Conservation (phyloP, 2,329 filamentous ascomycete species). For the Trichoderma gracile region DNA sequence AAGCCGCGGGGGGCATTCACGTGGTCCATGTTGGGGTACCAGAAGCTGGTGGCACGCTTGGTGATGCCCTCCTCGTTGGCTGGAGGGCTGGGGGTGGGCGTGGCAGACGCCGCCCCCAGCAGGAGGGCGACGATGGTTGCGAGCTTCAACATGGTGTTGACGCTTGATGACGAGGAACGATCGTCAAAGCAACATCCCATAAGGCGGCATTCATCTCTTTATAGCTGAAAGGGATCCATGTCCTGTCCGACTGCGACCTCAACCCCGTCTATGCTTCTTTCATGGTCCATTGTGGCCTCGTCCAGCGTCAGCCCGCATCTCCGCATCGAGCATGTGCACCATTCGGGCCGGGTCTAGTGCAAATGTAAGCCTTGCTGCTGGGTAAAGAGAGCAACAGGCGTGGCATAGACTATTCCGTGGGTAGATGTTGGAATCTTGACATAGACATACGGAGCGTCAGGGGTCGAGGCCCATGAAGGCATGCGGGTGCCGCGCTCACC, state of each 20-base stretch:
- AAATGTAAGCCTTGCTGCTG: not conserved
- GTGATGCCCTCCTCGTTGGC: constrained; percentile 23
- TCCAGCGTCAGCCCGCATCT: not conserved
- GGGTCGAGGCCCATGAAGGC: not conserved
- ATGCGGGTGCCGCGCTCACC: not conserved
- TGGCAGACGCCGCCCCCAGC: constrained; percentile 29
- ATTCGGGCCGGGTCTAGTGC: constrained; percentile 16
- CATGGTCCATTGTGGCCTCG: not conserved
- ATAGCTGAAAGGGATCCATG: not conserved
- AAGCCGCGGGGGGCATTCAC: constrained; percentile 40
- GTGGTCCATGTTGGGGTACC: constrained; percentile 48
- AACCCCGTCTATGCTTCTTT: not conserved
- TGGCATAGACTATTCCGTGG: not conserved
- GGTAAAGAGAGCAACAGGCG: not conserved
- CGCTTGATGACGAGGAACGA: constrained; percentile 11
- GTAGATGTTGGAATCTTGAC: not conserved
- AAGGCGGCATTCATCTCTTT: not conserved
- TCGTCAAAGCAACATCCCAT: not conserved
- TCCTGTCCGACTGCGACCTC: not conserved
- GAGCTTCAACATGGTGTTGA: constrained; percentile 28
- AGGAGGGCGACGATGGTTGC: constrained; percentile 27
- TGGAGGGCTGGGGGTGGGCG: constrained; percentile 23
- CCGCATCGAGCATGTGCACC: not conserved
- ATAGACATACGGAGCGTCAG: not conserved
- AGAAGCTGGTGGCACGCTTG: constrained; percentile 38